Evolutionary conservation across 495 filamentous ascomycete species (phyloP), one percentile per base, ranked within the genome.

Genomic region (Tuber microsphaerosporum): DNA sequence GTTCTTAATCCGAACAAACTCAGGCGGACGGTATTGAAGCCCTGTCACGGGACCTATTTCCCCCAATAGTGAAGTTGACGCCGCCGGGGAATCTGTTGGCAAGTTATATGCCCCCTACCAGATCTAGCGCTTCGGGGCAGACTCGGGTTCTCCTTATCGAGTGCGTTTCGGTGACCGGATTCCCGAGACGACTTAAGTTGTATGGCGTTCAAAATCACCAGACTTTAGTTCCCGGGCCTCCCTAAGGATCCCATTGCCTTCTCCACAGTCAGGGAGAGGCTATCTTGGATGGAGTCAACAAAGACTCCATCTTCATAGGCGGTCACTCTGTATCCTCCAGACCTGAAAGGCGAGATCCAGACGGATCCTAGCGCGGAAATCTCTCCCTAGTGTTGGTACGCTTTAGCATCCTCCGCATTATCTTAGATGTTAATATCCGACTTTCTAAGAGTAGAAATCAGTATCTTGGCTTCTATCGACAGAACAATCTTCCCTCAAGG

Each of bases 351-450:
- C 10, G 85, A 83, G 46, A 90, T 87, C 1, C 71, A 78, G 71
- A 87, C 88, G 7, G 76, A 76, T 1, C 88, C 87, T n/a, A 80
- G 82, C 7, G 81, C 56, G 39, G 84, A 82, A 37, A 90, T 85
- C 26, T 89, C 86, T 1, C 83, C 84, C 89, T 88, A 89, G 80
- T 90, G 89, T 79, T 90, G 88, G 72, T 87, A 86, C 5, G 87
- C 85, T 5, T 78, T 79, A 2, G 84, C 73, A 45, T 87, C 86
- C 12, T 85, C 83, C 2, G 84, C 86, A 74, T 89, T 90, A 70
- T 89, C 88, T 79, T 90, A 87, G 80, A 88, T 88, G 74, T 87
- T 86, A 17, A 87, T 83, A 1, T 85, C 85, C 71, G 85, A 85
- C 73, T 85, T 86, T 20, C 87, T 85, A 8, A 90, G 83, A 34